phyloP scores from a whole-genome alignment of 179 eudicot species.

The Silene coronaria region DNA sequence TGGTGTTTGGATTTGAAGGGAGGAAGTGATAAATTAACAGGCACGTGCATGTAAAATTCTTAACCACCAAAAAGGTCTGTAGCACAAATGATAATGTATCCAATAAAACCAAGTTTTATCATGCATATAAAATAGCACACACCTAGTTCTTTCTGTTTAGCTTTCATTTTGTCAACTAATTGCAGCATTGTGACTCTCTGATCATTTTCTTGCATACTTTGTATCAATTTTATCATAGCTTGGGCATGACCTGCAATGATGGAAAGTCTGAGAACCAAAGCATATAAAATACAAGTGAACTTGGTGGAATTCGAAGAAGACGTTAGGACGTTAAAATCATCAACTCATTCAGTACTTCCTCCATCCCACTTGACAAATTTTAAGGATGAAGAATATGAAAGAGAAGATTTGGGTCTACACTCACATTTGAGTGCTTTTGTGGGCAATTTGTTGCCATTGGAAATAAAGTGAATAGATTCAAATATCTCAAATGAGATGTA shows the following conservation, averaged over 20 bases:
- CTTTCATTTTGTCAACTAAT: constrained; percentile 86
- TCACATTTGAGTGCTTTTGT: too few relatives aligned
- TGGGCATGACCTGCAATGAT: constrained; percentile 64
- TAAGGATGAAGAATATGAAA: too few relatives aligned
- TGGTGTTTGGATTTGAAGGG: too few relatives aligned
- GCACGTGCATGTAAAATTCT: neutral
- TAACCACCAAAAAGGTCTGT: neutral
- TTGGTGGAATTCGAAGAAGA: neutral
- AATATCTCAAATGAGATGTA: too few relatives aligned
- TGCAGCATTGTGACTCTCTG: constrained; percentile 84
- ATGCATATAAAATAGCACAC: constrained; percentile 21
- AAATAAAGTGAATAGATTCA: too few relatives aligned
- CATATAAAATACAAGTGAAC: neutral
- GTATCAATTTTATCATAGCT: constrained; percentile 55
- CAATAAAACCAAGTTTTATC: neutral
- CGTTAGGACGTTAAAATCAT: neutral
- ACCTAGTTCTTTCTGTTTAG: constrained; percentile 65
- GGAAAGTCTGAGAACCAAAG: constrained; percentile 2
- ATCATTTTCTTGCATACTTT: constrained; percentile 63
- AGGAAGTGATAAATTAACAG: too few relatives aligned
- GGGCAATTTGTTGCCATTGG: too few relatives aligned
- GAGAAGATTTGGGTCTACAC: too few relatives aligned
- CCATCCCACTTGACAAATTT: too few relatives aligned
- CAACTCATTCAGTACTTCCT: neutral
- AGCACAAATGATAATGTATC: neutral